Conservation (phyloP, 2,329 filamentous ascomycete genomes). For the Colletotrichum plurivorum region DNA sequence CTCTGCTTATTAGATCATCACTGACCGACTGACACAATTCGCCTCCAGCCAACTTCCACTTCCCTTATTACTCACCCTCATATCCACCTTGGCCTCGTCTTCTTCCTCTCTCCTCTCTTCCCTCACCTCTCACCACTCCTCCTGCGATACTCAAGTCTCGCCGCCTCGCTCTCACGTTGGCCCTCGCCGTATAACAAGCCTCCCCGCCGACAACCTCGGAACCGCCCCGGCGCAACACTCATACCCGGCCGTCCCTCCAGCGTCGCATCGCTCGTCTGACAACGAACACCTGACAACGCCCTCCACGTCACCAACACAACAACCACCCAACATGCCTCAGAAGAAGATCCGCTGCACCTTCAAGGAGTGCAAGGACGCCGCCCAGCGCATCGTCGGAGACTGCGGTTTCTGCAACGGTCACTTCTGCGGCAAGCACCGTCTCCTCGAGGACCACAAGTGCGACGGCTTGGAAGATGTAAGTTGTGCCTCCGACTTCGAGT, state of each 20-base stretch:
- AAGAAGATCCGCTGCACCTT: constrained; percentile 89
- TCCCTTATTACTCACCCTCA: constrained; percentile 33
- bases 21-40: constrained; percentile 39
- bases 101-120: background rate
- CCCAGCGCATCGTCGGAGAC: constrained; percentile 95
- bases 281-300: constrained; percentile 1
- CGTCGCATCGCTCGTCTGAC: constrained; percentile 18
- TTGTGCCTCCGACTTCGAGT: constrained; percentile 46
- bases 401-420: constrained; percentile 95
- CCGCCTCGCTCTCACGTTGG: background rate
- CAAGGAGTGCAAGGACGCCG: constrained; percentile 89
- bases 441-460: constrained; percentile 96
- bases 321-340: constrained; percentile 68
- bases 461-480: constrained; percentile 88
- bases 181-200: constrained; percentile 11
- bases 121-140: background rate
- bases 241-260: constrained; percentile 1
- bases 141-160: background rate
- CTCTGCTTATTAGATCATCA: constrained; percentile 41
- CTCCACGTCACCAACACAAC: constrained; percentile 13
- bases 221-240: constrained; percentile 15
- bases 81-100: constrained; percentile 2
- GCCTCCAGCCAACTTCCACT: constrained; percentile 34
- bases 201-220: constrained; percentile 12
- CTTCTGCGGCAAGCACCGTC: constrained; percentile 94